Base-by-base conservation (phyloP, 306 rosid species). In the Gastrolobium bilobum region DNA sequence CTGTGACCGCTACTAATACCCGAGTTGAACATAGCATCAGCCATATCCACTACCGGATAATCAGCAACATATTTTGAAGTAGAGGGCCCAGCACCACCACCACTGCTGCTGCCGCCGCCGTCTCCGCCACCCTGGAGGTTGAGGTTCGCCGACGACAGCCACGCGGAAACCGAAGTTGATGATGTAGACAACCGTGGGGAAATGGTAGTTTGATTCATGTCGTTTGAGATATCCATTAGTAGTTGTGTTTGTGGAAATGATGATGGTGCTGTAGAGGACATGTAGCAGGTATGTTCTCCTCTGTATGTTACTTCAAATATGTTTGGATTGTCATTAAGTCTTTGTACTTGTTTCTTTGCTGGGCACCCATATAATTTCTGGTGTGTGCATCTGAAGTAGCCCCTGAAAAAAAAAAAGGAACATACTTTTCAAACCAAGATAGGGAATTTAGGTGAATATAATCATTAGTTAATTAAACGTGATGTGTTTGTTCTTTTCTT, bases 341-440 rank as follows among this genome's bases (percentile, higher is more conserved):
- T 61, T 71, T 94, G 98, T 29, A 91, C 94, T 74, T 82, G 98
- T 62, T 89, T 91, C 82, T 91, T 94, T 6, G 97, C 97, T 1
- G 84, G 84, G 47, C 97, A 94, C 0, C 52, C 65, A 83, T 87
- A 91, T 10, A 89, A 37, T 79, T 87, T 91, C 67, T 94, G 97
- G 81, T 94, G 97, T 31, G 98, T 94, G 85, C 98, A 94, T 80
- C 97, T 86, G 40, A 83, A 94, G 81, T 94, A 94, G 48, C 91
- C 34, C 86, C 98, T 94, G 86, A 14, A 47, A 85, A 6, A 3
- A 5, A 8, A 5, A 6, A 13, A 33, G 1, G 11, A 46, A 68
- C 4, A 68, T 30, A 14, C 3, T 33, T 31, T 34, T 10, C 64
- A 14, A 3, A 5, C 33, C 29, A 10, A 3, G 3, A 31, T 13